Evolutionary conservation across 805 yeast species (phyloP).

Genomic region (Nakazawaea peltata): DNA sequence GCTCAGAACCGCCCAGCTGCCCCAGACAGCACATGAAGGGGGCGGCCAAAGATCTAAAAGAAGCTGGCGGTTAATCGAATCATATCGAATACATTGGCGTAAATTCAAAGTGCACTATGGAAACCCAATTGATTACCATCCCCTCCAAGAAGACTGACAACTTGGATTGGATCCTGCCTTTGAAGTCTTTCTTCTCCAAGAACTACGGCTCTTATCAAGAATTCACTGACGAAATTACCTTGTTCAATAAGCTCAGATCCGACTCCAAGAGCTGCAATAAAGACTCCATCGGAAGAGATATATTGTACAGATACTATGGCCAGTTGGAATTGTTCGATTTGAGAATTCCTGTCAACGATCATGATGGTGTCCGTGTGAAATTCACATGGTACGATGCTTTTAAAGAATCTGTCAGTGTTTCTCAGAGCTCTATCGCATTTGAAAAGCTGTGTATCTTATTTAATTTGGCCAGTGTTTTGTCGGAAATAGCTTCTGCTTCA

Average conservation of each 20-base stretch:
- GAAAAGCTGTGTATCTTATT: slow-evolving; percentile 83
- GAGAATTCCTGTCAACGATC: slow-evolving; percentile 59
- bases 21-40: too few species aligned
- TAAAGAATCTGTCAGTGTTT: slow-evolving; percentile 32
- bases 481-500: slow-evolving; percentile 37
- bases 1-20: too few species aligned
- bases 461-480: slow-evolving; percentile 62
- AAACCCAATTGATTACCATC: slow-evolving; percentile 19
- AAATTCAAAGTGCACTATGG: too few species aligned
- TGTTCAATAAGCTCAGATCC: slow-evolving; percentile 50
- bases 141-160: slow-evolving; percentile 41
- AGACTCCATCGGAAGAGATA: slow-evolving; percentile 37
- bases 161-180: slow-evolving; percentile 58
- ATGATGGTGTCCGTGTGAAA: slow-evolving; percentile 40
- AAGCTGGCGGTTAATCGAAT: too few species aligned
- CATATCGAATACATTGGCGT: too few species aligned
- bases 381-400: slow-evolving; percentile 84
- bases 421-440: slow-evolving; percentile 78
- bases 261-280: slow-evolving; percentile 44
- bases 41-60: too few species aligned
- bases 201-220: slow-evolving; percentile 57
- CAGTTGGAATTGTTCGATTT: slow-evolving; percentile 75
- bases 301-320: slow-evolving; percentile 65
- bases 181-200: slow-evolving; percentile 47
- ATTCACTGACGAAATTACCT: slow-evolving; percentile 45